Conservation (phyloP, 129 eudicot genomes). For the Heracleum sosnowskyi region DNA sequence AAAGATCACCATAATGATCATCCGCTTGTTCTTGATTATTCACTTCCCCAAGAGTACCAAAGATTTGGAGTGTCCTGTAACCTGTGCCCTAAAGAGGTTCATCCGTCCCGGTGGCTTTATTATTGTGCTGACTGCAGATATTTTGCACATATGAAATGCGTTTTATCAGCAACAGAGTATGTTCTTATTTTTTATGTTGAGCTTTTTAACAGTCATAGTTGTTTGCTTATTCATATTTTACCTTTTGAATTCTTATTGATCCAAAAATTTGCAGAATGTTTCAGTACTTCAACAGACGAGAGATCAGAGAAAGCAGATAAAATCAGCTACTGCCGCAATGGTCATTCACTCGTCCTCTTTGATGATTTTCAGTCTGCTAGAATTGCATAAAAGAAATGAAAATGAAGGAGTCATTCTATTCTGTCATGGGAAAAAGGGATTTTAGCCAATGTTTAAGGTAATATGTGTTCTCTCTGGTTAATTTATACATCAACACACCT, state of each 20-base stretch:
- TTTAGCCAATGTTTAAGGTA: no score
- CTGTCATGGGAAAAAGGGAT: no score
- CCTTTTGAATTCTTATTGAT: background rate
- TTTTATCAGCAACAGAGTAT: background rate
- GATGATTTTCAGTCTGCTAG: no score
- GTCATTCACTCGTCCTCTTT: background rate
- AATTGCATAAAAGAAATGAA: no score
- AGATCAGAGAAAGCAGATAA: background rate
- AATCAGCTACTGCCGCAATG: background rate
- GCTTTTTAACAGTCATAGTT: background rate
- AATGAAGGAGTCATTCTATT: no score
- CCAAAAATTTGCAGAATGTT: background rate
- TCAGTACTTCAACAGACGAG: background rate
- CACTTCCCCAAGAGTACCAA: background rate
- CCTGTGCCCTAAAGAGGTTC: background rate
- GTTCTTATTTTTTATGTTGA: background rate
- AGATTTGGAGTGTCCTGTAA: background rate
- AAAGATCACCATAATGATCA: background rate
- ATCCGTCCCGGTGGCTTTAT: background rate
- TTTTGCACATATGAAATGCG: constrained; percentile 2
- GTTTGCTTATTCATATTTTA: background rate
- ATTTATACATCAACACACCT: no score
- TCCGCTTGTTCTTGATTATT: background rate
- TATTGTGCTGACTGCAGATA: constrained; percentile 5
- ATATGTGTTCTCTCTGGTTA: no score